These are phyloP conservation scores for Senecio squalidus DNA, from an alignment of 140 eudicot species.

Conservation along the genomic window DNA sequence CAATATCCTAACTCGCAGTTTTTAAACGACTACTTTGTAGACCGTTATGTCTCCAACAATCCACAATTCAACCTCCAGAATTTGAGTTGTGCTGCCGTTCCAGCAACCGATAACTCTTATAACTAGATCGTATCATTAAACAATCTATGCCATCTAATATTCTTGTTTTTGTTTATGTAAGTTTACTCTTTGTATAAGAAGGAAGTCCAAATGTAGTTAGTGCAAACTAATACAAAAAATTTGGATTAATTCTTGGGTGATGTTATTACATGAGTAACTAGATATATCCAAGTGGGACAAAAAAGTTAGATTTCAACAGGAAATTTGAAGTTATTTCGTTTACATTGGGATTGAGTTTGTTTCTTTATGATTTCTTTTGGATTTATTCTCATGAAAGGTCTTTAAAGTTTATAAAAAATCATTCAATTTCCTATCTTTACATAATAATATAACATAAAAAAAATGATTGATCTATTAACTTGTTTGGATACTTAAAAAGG, in stretches of 20 bases:
- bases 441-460: too few species aligned
- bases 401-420: not conserved
- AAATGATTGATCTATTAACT: too few species aligned
- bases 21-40: slow-evolving; percentile 19
- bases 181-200: not conserved
- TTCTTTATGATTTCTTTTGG: not conserved
- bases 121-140: slow-evolving; percentile 12
- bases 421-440: too few species aligned
- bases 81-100: slow-evolving; percentile 8
- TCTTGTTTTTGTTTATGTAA: not conserved
- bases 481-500: too few species aligned
- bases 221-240: too few species aligned
- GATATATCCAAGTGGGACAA: slow-evolving; percentile 1
- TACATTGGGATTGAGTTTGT: slow-evolving; percentile 12
- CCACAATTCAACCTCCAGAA: slow-evolving; percentile 16
- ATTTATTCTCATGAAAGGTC: not conserved
- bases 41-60: slow-evolving; percentile 14
- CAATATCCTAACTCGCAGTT: slow-evolving; percentile 16
- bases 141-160: not conserved
- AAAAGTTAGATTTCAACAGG: slow-evolving; percentile 34
- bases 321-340: slow-evolving; percentile 6
- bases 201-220: slow-evolving; percentile 1
- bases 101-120: slow-evolving; percentile 8
- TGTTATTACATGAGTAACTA: not conserved
- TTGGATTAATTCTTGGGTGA: too few species aligned